A percentile compares a stretch with the other conserved stretches of the same genome.
These are phyloP conservation scores for Blastobotrys muscicola DNA, from an alignment of 805 yeast species.

Conservation along the genomic window DNA sequence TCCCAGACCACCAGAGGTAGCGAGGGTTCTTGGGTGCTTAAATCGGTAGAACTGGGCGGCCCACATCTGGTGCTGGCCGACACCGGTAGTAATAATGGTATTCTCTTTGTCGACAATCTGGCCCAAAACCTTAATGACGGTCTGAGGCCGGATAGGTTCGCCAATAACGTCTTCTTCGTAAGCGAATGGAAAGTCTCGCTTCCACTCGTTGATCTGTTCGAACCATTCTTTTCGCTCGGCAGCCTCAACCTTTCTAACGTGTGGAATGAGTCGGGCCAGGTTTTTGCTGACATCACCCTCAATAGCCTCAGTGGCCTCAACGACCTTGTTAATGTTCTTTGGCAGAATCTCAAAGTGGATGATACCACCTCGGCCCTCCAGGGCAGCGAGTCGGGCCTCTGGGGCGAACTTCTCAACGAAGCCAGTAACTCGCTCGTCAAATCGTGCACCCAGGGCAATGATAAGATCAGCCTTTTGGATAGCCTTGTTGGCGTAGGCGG, in stretches of 20 bases:
- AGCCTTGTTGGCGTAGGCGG: constrained; percentile 89
- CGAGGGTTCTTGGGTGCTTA: constrained; percentile 85
- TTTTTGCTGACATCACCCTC: constrained; percentile 92
- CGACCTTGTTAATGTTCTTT: constrained; percentile 95
- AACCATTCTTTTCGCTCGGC: constrained; percentile 72
- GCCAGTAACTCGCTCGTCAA: constrained; percentile 97
- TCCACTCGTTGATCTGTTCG: constrained; percentile 67
- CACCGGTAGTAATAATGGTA: constrained; percentile 92
- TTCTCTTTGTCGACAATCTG: constrained; percentile 63
- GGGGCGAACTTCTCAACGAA: constrained; percentile 85
- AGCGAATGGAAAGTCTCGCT: constrained; percentile 72
- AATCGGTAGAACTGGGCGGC: constrained; percentile 97
- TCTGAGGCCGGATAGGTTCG: constrained; percentile 76
- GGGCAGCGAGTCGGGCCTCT: constrained; percentile 80
- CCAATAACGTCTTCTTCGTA: constrained; percentile 58
- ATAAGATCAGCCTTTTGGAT: constrained; percentile 90
- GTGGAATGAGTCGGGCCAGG: constrained; percentile 62
- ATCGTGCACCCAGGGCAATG: constrained; percentile 92
- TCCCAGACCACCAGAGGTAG: constrained; percentile 98
- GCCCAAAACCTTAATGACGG: constrained; percentile 71
- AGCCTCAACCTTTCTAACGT: constrained; percentile 46
- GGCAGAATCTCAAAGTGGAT: constrained; percentile 93
- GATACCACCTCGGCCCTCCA: constrained; percentile 87
- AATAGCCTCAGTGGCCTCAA: constrained; percentile 84
- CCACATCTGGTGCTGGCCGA: constrained; percentile 99